Evolutionary conservation across 169 alveolate genomes (phyloP), one percentile per base, ranked within the genome.

Genomic region (Hepatocystis sp.): DNA sequence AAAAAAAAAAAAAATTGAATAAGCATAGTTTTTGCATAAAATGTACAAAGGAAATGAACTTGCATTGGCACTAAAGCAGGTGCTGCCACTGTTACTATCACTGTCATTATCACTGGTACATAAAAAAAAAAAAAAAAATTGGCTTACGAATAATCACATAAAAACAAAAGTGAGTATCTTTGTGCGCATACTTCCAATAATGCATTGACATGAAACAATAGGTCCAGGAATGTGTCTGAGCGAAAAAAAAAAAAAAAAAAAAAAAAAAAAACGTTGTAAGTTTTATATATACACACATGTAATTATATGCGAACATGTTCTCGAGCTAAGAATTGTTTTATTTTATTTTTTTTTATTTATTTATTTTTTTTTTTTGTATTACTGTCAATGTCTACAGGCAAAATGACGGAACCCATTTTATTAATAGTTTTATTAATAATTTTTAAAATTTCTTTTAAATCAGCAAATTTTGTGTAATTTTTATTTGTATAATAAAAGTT

Each of bases 381-480:
- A 76, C 88, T 58, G 36, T 76, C 88, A 25, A 76, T 76, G n/a
- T 76, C 88, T 23, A 76, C 66, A 8, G 88, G 88, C 11, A 76
- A 40, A 3, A 76, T 23, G 8, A 76, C 61, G 27, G 78, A 58
- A 4, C 88, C 88, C 17, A 76, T 36, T 25, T 76, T 76, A 30
- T 76, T 49, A 39, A 76, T 58, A 7, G 88, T 76, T 13, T 13
- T 58, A 36, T 76, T 76, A 15, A 76, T 39, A 19, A 47, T 76
- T 39, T 63, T 49, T 19, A 76, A 13, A 27, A 76, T 76, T 1
- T 23, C 58, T 21, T 46, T 40, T 52, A 76, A 13, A 5, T 76
- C 88, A 1, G 30, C 25, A 71, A 76, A 40, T 23, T 76, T 76
- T 11, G 53, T 27, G 39, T 17, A 58, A 58, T 58, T 76, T 49